Evolutionary conservation across 257 asterid genomes (phyloP).

Genomic region (Handroanthus guayacan): DNA sequence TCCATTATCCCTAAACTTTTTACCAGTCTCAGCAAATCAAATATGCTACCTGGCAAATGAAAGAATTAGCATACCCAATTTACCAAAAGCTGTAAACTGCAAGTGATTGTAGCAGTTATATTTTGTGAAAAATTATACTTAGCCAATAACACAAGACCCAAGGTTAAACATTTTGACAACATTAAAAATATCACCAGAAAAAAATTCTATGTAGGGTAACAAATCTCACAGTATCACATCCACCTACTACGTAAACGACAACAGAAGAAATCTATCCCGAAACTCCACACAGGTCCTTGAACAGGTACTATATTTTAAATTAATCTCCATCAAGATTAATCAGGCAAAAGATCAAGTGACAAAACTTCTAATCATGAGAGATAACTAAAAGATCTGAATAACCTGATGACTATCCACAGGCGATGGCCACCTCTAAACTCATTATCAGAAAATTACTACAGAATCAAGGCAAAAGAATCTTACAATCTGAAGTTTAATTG

Average conservation of each 20-base stretch:
- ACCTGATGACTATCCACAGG: slow-evolving; percentile 11
- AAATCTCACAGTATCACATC: not conserved
- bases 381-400: not conserved
- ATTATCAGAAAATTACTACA: not conserved
- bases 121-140: not conserved
- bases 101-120: not conserved
- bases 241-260: no score
- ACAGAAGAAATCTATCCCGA: not conserved
- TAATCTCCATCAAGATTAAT: not conserved
- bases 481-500: slow-evolving; percentile 90
- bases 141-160: not conserved
- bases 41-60: not conserved
- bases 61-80: slow-evolving; percentile 1
- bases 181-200: no score
- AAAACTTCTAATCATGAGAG: not conserved
- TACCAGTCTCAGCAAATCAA: not conserved
- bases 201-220: not conserved
- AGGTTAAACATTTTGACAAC: not conserved
- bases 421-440: not conserved
- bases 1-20: not conserved
- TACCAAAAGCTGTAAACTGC: no score
- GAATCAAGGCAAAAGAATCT: slow-evolving; percentile 34
- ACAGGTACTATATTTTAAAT: not conserved
- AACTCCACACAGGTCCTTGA: not conserved
- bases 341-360: slow-evolving; percentile 8